Conservation (phyloP, 2,329 filamentous ascomycete genomes). For the Penicillium janthinellum region DNA sequence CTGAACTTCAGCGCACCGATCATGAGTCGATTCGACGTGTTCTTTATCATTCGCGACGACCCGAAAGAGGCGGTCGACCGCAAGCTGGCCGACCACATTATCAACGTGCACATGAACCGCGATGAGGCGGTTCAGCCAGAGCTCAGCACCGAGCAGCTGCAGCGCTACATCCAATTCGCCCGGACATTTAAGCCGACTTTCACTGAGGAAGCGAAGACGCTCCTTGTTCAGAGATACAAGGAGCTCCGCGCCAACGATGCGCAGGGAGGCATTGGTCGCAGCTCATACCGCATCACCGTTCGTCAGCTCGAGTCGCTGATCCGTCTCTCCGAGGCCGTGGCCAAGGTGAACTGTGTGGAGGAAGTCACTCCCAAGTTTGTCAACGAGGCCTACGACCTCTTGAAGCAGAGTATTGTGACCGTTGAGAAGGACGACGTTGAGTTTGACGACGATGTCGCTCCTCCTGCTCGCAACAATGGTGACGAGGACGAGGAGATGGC, state of each 20-base stretch:
- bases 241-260: slow-evolving; percentile 91
- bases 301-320: slow-evolving; percentile 96
- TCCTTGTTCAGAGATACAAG: slow-evolving; percentile 92
- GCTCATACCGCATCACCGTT: slow-evolving; percentile 96
- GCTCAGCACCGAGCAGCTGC: slow-evolving; percentile 93
- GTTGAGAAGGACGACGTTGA: slow-evolving; percentile 98
- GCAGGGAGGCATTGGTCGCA: slow-evolving; percentile 88
- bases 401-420: slow-evolving; percentile 93
- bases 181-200: slow-evolving; percentile 93
- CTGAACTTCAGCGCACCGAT: slow-evolving; percentile 99
- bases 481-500: slow-evolving; percentile 55
- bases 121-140: slow-evolving; percentile 91
- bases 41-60: slow-evolving; percentile 96
- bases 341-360: slow-evolving; percentile 94
- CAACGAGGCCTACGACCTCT: slow-evolving; percentile 84
- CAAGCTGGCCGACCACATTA: slow-evolving; percentile 91
- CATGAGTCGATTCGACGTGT: slow-evolving; percentile 98
- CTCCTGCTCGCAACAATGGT: slow-evolving; percentile 36
- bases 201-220: slow-evolving; percentile 78
- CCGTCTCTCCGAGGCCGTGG: slow-evolving; percentile 93
- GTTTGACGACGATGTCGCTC: slow-evolving; percentile 72
- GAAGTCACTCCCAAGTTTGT: slow-evolving; percentile 86
- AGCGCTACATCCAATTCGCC: slow-evolving; percentile 96
- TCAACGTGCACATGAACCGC: slow-evolving; percentile 86
- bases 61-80: slow-evolving; percentile 91